Evolutionary conservation across 495 filamentous ascomycete species (phyloP), one percentile per base, ranked within the genome.

Genomic region (Podospora tetraspora): DNA sequence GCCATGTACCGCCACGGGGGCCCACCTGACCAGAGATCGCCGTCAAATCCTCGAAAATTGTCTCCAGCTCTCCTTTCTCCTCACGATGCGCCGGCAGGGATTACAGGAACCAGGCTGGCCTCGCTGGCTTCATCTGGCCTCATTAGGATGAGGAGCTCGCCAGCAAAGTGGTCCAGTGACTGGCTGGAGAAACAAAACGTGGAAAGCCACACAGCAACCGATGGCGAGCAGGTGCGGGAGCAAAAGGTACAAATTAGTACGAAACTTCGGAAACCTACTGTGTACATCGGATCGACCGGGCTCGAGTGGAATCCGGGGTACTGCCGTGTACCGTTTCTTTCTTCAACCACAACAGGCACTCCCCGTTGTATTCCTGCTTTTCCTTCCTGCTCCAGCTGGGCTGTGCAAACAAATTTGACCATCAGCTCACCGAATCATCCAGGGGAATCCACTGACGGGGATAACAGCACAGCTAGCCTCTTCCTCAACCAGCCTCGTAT

Each of bases 141-240:
- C 61, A 69, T 68, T 62, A 59, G 68, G 70, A 62, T 70, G 69
- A 62, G 59, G 68, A 29, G 43, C 9, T 56, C 57, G 64, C 64
- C 62, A 67, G 32, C 34, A 12, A 63, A 60, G 57, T 68, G 70
- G 62, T 70, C 70, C 70, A 70, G 67, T 66, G 60, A 65, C 62
- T 64, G 24, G 21, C 22, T 63, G 34, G 34, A 16, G 65, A 61
- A 60, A 24, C n/a, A 62, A 52, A 61, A 62, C 59, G 62, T 61
- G 60, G 68, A 67, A 62, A 30, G 27, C 34, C 58, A 9, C 8
- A 9, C 23, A 59, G 65, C 29, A 37, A 61, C 57, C 21, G 23
- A 61, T 5, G 23, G 34, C n/a, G 12, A 29, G 23, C 59, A n/a
- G 25, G 37, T 22, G 32, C 22, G 57, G 13, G 21, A 27, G 34